Percentiles rank a stretch among this genome's conserved stretches.
phyloP scores from a whole-genome alignment of 441 rosid species.

The Adansonia madagascariensis region DNA sequence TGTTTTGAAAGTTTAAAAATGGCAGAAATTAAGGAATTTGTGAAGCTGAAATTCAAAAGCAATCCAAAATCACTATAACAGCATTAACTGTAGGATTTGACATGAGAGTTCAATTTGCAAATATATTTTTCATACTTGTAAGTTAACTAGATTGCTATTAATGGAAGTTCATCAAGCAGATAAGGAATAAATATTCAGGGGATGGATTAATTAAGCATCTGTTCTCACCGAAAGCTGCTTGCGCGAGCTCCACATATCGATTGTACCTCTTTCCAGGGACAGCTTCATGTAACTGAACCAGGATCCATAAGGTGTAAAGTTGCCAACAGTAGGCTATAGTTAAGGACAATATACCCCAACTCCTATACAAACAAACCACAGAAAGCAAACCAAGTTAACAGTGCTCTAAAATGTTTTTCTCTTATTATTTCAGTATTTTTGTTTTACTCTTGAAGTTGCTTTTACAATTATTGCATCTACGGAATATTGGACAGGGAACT shows the following conservation, averaged over 20 bases:
- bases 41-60: background rate
- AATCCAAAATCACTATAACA: background rate
- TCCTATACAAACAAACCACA: conserved; percentile 53
- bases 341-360: conserved; percentile 89
- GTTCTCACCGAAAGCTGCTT: conserved; percentile 89
- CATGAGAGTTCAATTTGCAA: no score
- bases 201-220: background rate
- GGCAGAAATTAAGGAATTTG: background rate
- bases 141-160: background rate
- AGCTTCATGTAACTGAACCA: conserved; percentile 93
- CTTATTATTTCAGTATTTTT: background rate
- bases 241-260: conserved; percentile 93
- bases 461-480: conserved; percentile 6
- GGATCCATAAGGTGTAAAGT: conserved; percentile 88
- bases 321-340: conserved; percentile 93
- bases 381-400: conserved; percentile 15
- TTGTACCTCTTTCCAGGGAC: conserved; percentile 91
- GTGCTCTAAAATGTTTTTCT: background rate
- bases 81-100: no score
- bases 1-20: background rate
- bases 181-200: no score
- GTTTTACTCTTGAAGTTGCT: background rate
- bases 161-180: background rate
- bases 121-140: background rate
- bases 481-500: background rate